Evolutionary conservation across 257 asterid species (phyloP).

Genomic region (Euphrasia confusa): DNA sequence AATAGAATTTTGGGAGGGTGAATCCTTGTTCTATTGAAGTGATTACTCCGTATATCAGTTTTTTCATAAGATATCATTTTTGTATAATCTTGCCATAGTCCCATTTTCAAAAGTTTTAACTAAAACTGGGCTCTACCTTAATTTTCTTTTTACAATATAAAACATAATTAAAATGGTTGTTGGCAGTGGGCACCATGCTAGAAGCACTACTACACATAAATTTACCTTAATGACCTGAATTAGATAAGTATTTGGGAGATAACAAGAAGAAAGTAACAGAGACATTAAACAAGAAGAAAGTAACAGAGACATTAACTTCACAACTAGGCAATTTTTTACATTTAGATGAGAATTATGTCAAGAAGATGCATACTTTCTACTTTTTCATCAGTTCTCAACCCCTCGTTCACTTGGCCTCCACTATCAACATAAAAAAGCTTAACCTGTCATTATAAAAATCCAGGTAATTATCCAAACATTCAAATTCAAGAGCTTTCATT

Average conservation of each 20-base stretch:
- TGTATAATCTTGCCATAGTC: background rate
- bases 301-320: constrained; percentile 14
- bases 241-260: constrained; percentile 11
- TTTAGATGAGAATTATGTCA: constrained; percentile 19
- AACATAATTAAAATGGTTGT: constrained; percentile 1
- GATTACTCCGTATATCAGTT: background rate
- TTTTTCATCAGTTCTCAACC: constrained; percentile 86
- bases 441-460: constrained; percentile 50
- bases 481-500: constrained; percentile 4
- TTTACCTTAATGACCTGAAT: constrained; percentile 9
- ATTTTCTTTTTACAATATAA: constrained; percentile 4
- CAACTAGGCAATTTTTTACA: constrained; percentile 11
- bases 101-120: background rate
- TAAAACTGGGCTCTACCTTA: background rate
- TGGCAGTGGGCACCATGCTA: background rate
- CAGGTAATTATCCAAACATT: constrained; percentile 8
- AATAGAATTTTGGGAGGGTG: too few relatives aligned
- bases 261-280: too few relatives aligned
- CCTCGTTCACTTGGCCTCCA: constrained; percentile 82
- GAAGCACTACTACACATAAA: constrained; percentile 4
- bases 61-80: background rate
- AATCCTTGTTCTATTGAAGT: too few relatives aligned
- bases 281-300: constrained; percentile 9
- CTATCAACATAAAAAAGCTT: constrained; percentile 92
- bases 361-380: constrained; percentile 64